phyloP scores from a whole-genome alignment of 495 filamentous ascomycete species.

The Trichoderma reesei region DNA sequence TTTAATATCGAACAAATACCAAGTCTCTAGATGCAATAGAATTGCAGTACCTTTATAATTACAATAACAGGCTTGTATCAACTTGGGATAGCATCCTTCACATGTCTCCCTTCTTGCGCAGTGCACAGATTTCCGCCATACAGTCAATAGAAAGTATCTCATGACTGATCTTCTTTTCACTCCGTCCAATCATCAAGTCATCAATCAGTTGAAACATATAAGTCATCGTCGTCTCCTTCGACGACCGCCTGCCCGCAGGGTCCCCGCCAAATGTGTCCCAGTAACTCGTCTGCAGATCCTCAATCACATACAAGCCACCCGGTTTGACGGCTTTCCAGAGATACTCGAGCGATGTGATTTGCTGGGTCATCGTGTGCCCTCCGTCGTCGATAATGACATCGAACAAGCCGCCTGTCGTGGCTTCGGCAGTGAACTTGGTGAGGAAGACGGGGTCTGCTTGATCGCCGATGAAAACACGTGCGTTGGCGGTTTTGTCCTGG shows the following conservation, averaged over 20 bases:
- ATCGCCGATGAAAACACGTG: neutral
- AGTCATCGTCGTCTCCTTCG: neutral
- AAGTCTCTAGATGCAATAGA: neutral
- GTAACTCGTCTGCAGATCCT: constrained; percentile 1
- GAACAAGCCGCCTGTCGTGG: neutral
- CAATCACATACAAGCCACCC: constrained; percentile 1
- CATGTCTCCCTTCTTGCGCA: neutral
- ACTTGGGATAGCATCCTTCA: neutral
- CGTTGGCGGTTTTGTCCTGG: constrained; percentile 1
- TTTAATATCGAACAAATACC: neutral
- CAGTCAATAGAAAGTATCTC: neutral
- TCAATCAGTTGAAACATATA: neutral
- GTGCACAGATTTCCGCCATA: constrained; percentile 2
- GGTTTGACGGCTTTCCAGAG: constrained; percentile 1
- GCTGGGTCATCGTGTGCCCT: neutral
- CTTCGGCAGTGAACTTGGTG: neutral
- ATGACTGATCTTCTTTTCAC: neutral
- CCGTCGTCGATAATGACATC: neutral
- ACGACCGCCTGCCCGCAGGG: neutral
- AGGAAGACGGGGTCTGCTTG: constrained; percentile 1
- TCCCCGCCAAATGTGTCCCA: constrained; percentile 1
- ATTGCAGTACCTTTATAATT: neutral
- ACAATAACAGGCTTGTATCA: neutral
- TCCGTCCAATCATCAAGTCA: neutral
- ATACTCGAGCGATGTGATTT: neutral